A percentile compares a stretch with the other conserved stretches of the same genome.
These are phyloP conservation scores for Pichiaceae sp. DNA, from an alignment of 1,139 yeast species.

Conservation along the genomic window DNA sequence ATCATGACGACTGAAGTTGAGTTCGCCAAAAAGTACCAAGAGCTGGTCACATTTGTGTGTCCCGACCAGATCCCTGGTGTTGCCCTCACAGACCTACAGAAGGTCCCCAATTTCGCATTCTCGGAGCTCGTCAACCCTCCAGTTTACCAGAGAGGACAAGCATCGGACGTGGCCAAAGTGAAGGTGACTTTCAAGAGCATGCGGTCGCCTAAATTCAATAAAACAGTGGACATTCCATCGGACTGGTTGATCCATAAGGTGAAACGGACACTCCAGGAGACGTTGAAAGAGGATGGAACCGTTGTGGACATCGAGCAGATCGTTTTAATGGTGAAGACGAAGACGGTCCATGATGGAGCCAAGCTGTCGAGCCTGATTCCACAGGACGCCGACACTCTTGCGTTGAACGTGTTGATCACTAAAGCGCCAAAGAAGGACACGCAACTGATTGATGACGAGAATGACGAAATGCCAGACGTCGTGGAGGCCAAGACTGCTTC, in stretches of 20 bases:
- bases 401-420: slow-evolving; percentile 29
- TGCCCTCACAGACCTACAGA: slow-evolving; percentile 2
- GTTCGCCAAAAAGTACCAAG: slow-evolving; percentile 18
- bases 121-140: slow-evolving; percentile 13
- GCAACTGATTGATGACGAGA: slow-evolving; percentile 1
- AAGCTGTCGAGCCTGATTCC: slow-evolving; percentile 7
- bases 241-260: slow-evolving; percentile 29
- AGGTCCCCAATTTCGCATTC: slow-evolving; percentile 10
- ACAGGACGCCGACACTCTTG: slow-evolving; percentile 10
- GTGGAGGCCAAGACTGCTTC: neutral
- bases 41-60: slow-evolving; percentile 16
- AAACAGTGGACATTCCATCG: slow-evolving; percentile 19
- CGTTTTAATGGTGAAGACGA: slow-evolving; percentile 38
- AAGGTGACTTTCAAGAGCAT: slow-evolving; percentile 32
- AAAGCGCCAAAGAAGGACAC: slow-evolving; percentile 9
- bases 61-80: slow-evolving; percentile 8
- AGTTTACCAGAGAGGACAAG: slow-evolving; percentile 5
- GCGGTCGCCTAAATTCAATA: slow-evolving; percentile 35
- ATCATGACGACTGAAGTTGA: slow-evolving; percentile 17
- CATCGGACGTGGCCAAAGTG: slow-evolving; percentile 1
- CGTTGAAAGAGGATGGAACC: slow-evolving; percentile 5
- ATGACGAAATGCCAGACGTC: neutral
- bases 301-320: slow-evolving; percentile 22
- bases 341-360: slow-evolving; percentile 35
- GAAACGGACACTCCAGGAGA: slow-evolving; percentile 26